Conservation (phyloP, 345 rosid species). For the Erucastrum elatum region DNA sequence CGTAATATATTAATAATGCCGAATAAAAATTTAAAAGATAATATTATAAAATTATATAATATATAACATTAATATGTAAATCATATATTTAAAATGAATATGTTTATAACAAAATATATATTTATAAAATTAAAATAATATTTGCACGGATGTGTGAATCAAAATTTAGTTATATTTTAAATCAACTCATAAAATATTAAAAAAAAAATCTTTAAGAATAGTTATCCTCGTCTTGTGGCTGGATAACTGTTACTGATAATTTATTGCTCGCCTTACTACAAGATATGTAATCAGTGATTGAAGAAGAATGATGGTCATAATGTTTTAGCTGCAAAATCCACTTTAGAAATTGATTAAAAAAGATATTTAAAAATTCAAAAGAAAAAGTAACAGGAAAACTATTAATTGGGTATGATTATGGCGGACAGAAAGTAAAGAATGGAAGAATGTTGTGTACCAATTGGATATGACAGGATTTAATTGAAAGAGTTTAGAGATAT, state of each 20-base stretch:
- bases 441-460: constrained; percentile 34
- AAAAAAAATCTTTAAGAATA: constrained; percentile 5
- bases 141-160: too few relatives aligned
- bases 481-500: constrained; percentile 16
- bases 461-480: constrained; percentile 34
- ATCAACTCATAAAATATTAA: constrained; percentile 4
- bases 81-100: too few relatives aligned
- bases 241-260: constrained; percentile 30
- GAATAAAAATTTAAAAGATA: too few relatives aligned
- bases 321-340: constrained; percentile 41
- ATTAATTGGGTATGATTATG: constrained; percentile 38
- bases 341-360: constrained; percentile 1
- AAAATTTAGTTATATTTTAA: not conserved
- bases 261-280: constrained; percentile 7
- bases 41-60: too few relatives aligned
- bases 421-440: constrained; percentile 42
- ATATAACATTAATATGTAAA: too few relatives aligned
- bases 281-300: not conserved
- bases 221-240: constrained; percentile 26
- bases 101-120: too few relatives aligned
- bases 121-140: too few relatives aligned
- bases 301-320: constrained; percentile 39
- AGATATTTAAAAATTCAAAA: not conserved
- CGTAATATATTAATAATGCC: too few relatives aligned
- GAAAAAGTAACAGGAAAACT: constrained; percentile 10